A percentile compares a stretch with the other conserved stretches of the same genome.
These are phyloP conservation scores for Oryza glumipatula DNA, from an alignment of 176 grass and related monocot genomes.

Conservation along the genomic window DNA sequence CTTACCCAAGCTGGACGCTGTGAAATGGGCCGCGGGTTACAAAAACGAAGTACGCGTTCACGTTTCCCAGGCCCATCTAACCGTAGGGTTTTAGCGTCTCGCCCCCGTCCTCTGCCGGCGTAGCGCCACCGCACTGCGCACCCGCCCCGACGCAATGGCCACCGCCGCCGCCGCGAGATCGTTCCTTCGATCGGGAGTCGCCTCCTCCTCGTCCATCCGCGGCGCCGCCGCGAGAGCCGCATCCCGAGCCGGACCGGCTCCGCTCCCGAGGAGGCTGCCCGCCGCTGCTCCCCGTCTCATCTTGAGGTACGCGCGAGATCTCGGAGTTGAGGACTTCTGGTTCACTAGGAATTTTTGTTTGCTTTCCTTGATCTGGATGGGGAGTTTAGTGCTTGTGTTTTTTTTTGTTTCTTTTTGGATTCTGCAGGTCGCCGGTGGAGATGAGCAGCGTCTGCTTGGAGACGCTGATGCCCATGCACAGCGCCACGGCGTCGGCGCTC, in stretches of 20 bases:
- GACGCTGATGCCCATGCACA: conserved; percentile 90
- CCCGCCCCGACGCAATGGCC: conserved; percentile 53
- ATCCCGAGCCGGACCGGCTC: conserved; percentile 41
- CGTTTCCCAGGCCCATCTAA: conserved; percentile 18
- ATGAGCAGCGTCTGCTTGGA: conserved; percentile 82
- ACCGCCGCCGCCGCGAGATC: conserved; percentile 67
- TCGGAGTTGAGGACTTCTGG: neutral
- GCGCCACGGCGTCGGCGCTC: conserved; percentile 80
- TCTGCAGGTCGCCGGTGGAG: conserved; percentile 70
- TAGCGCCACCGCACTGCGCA: neutral
- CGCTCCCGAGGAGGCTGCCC: conserved; percentile 37
- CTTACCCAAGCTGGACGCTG: neutral
- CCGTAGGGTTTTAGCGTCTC: conserved; percentile 50
- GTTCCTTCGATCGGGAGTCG: conserved; percentile 58
- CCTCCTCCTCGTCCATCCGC: conserved; percentile 47
- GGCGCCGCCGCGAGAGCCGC: conserved; percentile 39
- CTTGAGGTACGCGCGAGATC: conserved; percentile 48
- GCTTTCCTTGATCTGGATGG: neutral
- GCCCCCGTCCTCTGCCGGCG: neutral
- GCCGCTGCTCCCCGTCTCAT: conserved; percentile 36
- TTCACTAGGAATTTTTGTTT: neutral
- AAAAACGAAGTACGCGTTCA: neutral
- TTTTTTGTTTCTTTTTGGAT: neutral
- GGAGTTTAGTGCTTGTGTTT: neutral
- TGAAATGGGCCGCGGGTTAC: neutral